phyloP scores from a whole-genome alignment of 2,329 filamentous ascomycete species.

The Claviceps citrina region DNA sequence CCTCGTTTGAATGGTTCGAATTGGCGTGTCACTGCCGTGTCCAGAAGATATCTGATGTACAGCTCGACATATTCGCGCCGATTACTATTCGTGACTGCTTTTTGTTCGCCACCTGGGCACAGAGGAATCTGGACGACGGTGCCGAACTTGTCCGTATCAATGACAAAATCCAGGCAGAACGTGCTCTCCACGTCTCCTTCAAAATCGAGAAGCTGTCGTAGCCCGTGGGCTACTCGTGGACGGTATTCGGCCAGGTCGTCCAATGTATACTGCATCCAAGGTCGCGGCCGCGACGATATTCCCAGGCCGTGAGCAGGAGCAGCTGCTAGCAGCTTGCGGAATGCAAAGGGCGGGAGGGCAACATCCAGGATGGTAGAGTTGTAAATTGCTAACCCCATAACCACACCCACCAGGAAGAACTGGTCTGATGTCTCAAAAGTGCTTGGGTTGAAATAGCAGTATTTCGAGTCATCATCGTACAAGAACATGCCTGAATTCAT shows the following conservation, averaged over 20 bases:
- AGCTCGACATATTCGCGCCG: conserved; percentile 74
- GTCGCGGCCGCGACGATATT: conserved; percentile 38
- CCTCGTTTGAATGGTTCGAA: conserved; percentile 90
- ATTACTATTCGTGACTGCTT: conserved; percentile 70
- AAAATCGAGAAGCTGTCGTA: conserved; percentile 64
- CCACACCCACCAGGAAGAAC: conserved; percentile 76
- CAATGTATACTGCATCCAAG: conserved; percentile 56
- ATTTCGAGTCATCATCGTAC: conserved; percentile 79
- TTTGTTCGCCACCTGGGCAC: conserved; percentile 55
- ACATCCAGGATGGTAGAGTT: conserved; percentile 88
- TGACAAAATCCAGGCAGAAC: conserved; percentile 70
- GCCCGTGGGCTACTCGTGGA: conserved; percentile 57
- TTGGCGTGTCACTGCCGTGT: conserved; percentile 61
- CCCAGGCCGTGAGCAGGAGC: conserved; percentile 47
- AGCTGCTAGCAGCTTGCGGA: conserved; percentile 69
- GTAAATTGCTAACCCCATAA: conserved; percentile 82
- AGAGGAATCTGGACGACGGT: conserved; percentile 51
- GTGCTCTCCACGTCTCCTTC: conserved; percentile 69
- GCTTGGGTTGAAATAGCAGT: conserved; percentile 85
- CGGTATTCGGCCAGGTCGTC: conserved; percentile 73
- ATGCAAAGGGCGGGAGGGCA: conserved; percentile 74
- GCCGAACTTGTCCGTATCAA: conserved; percentile 65
- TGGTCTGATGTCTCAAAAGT: conserved; percentile 85
- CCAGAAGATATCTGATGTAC: conserved; percentile 67
- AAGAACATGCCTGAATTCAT: conserved; percentile 63